Base-by-base conservation (phyloP, 106 monocot genomes). In the Xerophyta viscosa region DNA sequence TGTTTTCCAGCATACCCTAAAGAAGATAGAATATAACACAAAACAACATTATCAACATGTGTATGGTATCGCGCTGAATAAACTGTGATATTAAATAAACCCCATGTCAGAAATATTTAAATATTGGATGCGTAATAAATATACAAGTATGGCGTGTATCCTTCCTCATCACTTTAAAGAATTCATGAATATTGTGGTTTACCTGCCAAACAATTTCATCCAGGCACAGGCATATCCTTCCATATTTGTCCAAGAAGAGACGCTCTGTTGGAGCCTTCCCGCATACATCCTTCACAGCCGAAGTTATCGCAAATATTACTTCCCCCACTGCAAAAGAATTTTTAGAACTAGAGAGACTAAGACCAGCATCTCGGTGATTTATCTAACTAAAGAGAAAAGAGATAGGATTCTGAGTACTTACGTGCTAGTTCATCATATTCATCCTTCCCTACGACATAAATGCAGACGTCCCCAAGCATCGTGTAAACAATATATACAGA, bases 181-280 rank as follows among this genome's bases (percentile, higher is more conserved):
- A 43, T 43, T 17, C 12, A 43, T 48, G 2, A 24, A 12, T 33
- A 33, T 33, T 5, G 33, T 33, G 10, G 7, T 27, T 3, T 88
- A 94, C 94, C 88, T 88, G 71, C 94, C 94, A 94, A 48, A 94
- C 77, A 46, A 94, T 87, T 67, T 96, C 84, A 66, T 88, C 94
- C 8, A 96, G 81, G 61, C 88, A 81, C n/a, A 96, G 41, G 50
- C 94, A 96, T 59, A 96, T 88, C 76, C 54, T 81, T 24, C 94
- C 94, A 66, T 96, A 96, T 44, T 85, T 84, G 62, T 96, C 88
- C 24, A 96, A 81, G 66, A 96, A 96, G 54, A 84, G 81, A 0
- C 88, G 81, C 29, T 96, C 88, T 2, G 94, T 82, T 41, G 88
- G 80, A 65, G 78, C 72, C 55, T 84, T 88, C 24, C 84, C 81